These are phyloP conservation scores for Fusarium phyllophilum DNA, from an alignment of 2,329 filamentous ascomycete genomes.

Conservation along the genomic window DNA sequence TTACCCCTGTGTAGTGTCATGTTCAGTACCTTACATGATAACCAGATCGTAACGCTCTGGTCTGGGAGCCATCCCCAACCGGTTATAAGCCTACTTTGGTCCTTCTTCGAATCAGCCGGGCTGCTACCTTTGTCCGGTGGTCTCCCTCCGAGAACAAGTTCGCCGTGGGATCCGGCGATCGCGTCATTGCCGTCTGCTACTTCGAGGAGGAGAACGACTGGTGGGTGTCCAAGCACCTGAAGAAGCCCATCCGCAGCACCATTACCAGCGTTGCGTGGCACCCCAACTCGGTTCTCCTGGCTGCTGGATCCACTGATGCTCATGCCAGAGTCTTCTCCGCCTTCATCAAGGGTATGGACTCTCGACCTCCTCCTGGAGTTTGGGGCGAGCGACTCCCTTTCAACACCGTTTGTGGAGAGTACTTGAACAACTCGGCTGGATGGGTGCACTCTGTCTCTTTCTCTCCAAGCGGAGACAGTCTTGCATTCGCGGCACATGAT, in stretches of 20 bases:
- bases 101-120: slow-evolving; percentile 94
- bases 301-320: slow-evolving; percentile 95
- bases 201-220: slow-evolving; percentile 99
- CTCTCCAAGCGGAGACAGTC: slow-evolving; percentile 89
- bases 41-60: slow-evolving; percentile 92
- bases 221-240: slow-evolving; percentile 99
- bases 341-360: slow-evolving; percentile 95
- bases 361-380: slow-evolving; percentile 82
- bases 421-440: slow-evolving; percentile 92
- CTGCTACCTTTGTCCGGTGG: slow-evolving; percentile 97
- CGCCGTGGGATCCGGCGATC: slow-evolving; percentile 93
- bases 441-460: slow-evolving; percentile 97
- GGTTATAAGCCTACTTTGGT: slow-evolving; percentile 98
- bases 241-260: slow-evolving; percentile 98
- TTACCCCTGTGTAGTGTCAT: background rate
- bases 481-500: slow-evolving; percentile 95
- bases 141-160: slow-evolving; percentile 97
- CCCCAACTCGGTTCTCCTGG: slow-evolving; percentile 94
- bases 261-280: slow-evolving; percentile 97
- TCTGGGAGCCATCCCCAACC: slow-evolving; percentile 92
- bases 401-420: slow-evolving; percentile 98
- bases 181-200: slow-evolving; percentile 96
- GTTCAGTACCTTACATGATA: slow-evolving; percentile 9
- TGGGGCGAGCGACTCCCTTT: slow-evolving; percentile 98
- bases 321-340: slow-evolving; percentile 94